Evolutionary conservation across 192 early-diverging fungal species (phyloP).

Genomic region (Pilaira anomala): DNA sequence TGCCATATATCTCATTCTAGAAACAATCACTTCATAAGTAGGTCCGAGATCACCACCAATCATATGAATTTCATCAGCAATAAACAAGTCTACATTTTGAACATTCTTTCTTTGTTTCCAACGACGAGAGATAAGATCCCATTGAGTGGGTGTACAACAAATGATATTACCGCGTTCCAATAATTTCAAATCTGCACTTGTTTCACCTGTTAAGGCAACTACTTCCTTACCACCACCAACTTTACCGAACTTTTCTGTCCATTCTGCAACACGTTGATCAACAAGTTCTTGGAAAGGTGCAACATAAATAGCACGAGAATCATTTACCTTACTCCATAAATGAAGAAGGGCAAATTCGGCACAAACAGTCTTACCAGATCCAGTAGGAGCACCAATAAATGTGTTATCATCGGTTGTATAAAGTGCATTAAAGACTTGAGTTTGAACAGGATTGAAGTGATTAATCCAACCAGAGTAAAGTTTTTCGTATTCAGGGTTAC

Average conservation of each 20-base stretch:
- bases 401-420: conserved; percentile 87
- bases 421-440: conserved; percentile 88
- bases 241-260: conserved; percentile 75
- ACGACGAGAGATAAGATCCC: conserved; percentile 91
- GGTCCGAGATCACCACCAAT: conserved; percentile 90
- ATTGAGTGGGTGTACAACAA: conserved; percentile 83
- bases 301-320: conserved; percentile 83
- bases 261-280: conserved; percentile 70
- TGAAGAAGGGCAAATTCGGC: conserved; percentile 95
- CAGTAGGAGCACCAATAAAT: conserved; percentile 90
- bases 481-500: conserved; percentile 70
- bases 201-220: conserved; percentile 87
- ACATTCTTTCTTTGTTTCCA: conserved; percentile 97
- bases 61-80: conserved; percentile 94
- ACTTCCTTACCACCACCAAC: conserved; percentile 87
- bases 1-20: conserved; percentile 90
- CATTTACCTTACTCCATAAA: conserved; percentile 71
- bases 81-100: conserved; percentile 81
- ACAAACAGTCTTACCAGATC: conserved; percentile 91
- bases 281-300: conserved; percentile 87
- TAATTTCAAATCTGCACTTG: conserved; percentile 83
- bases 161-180: conserved; percentile 92
- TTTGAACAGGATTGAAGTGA: conserved; percentile 94
- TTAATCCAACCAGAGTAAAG: conserved; percentile 58
- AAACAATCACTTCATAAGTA: conserved; percentile 90